Evolutionary conservation across 176 grass and related monocot species (phyloP).

Genomic region (bread wheat (Triticum aestivum)): DNA sequence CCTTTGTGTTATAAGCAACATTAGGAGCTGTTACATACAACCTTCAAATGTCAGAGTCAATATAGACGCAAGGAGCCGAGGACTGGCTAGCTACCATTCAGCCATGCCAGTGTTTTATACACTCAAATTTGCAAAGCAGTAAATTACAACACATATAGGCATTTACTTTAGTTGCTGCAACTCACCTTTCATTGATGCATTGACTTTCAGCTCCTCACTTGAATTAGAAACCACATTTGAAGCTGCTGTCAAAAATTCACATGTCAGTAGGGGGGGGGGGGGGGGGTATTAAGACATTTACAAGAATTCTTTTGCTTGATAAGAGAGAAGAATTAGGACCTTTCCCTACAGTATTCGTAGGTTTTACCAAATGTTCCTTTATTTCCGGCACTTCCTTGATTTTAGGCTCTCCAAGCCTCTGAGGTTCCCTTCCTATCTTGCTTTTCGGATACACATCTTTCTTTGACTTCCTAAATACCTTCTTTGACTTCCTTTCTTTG

Average conservation of each 20-base stretch:
- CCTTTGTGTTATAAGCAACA: conserved; percentile 26
- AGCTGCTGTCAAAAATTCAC: conserved; percentile 15
- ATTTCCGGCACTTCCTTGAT: conserved; percentile 51
- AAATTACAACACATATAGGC: background rate
- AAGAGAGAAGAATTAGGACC: conserved; percentile 46
- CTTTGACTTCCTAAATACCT: conserved; percentile 36
- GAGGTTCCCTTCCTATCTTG: conserved; percentile 45
- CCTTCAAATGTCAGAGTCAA: conserved; percentile 34
- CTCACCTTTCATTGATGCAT: conserved; percentile 50
- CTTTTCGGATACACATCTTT: conserved; percentile 42
- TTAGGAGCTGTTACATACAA: conserved; percentile 34
- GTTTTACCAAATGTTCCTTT: conserved; percentile 47
- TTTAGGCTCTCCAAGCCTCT: conserved; percentile 52
- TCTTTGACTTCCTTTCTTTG: conserved; percentile 57
- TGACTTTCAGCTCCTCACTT: conserved; percentile 41
- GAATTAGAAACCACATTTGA: conserved; percentile 37
- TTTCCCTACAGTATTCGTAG: conserved; percentile 59
- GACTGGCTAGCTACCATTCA: background rate
- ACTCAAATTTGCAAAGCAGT: conserved; percentile 12
- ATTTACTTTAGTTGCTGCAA: conserved; percentile 6
- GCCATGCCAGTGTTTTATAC: conserved; percentile 6
- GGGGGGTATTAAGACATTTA: background rate
- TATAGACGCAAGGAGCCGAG: background rate
- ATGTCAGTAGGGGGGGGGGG: background rate
- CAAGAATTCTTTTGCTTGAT: background rate